Conservation (phyloP, 208 protist species). For the Leishmania lainsoni region DNA sequence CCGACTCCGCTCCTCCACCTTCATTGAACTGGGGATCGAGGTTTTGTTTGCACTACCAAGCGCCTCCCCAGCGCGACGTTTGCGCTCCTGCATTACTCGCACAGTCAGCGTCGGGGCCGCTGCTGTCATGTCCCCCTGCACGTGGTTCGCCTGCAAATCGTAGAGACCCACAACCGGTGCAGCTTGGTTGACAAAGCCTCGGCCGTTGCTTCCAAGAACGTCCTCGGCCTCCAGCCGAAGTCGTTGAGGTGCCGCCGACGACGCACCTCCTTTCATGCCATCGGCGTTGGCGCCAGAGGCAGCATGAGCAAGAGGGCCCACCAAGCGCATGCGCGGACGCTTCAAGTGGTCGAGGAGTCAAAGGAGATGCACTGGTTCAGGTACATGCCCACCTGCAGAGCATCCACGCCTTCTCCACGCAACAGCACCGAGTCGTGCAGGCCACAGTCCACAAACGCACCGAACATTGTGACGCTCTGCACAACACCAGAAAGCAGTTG, state of each 20-base stretch:
- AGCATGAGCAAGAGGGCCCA: slow-evolving; percentile 10
- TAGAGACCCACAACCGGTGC: neutral
- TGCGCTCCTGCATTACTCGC: slow-evolving; percentile 22
- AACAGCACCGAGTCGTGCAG: slow-evolving; percentile 78
- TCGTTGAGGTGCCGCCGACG: slow-evolving; percentile 3
- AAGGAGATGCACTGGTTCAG: slow-evolving; percentile 48
- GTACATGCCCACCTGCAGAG: slow-evolving; percentile 56
- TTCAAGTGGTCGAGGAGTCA: slow-evolving; percentile 57
- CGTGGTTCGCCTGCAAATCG: neutral
- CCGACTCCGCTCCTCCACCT: neutral
- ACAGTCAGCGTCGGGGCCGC: slow-evolving; percentile 15
- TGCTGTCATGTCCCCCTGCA: neutral
- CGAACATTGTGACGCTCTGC: slow-evolving; percentile 79
- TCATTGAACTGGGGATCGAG: neutral
- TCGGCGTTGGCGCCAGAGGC: neutral
- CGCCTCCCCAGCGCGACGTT: slow-evolving; percentile 13
- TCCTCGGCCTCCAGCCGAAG: slow-evolving; percentile 63
- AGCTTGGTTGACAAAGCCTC: neutral
- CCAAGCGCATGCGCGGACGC: slow-evolving; percentile 47
- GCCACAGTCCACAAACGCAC: slow-evolving; percentile 85
- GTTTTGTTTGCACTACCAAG: neutral
- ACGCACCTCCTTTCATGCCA: neutral
- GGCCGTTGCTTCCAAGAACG: slow-evolving; percentile 19
- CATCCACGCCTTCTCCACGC: slow-evolving; percentile 49
- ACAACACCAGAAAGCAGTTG: slow-evolving; percentile 67